Percentiles rank a stretch among this genome's conserved stretches.
phyloP scores from a whole-genome alignment of 192 early-diverging fungal genomes.

The Coemansia sp. region DNA sequence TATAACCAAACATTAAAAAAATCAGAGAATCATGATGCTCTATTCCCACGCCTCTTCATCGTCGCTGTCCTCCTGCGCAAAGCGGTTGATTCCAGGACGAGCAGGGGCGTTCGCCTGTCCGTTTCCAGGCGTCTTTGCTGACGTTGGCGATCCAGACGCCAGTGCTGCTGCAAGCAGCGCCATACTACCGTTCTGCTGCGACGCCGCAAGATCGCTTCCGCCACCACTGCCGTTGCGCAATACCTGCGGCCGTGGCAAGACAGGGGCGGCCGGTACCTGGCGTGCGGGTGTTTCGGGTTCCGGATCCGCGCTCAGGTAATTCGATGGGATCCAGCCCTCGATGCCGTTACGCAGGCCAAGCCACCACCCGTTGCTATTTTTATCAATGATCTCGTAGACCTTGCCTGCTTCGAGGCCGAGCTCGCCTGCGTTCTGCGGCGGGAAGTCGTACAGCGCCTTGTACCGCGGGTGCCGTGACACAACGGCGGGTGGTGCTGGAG shows the following conservation, averaged over 20 bases:
- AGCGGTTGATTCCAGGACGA: slow-evolving; percentile 48
- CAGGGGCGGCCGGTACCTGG: slow-evolving; percentile 15
- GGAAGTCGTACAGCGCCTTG: slow-evolving; percentile 71
- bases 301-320: slow-evolving; percentile 68
- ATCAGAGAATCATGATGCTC: neutral
- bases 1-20: neutral
- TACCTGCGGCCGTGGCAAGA: slow-evolving; percentile 24
- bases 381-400: slow-evolving; percentile 68
- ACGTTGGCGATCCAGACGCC: slow-evolving; percentile 39
- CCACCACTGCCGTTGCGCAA: slow-evolving; percentile 25
- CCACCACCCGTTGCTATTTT: slow-evolving; percentile 64
- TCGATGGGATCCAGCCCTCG: slow-evolving; percentile 80
- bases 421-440: slow-evolving; percentile 62
- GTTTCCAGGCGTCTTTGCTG: slow-evolving; percentile 10
- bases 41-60: slow-evolving; percentile 45
- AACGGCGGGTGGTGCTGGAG: slow-evolving; percentile 59
- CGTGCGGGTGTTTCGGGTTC: slow-evolving; percentile 57
- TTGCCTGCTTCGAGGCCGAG: slow-evolving; percentile 66
- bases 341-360: slow-evolving; percentile 54
- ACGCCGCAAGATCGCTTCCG: neutral
- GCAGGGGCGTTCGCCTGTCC: slow-evolving; percentile 20
- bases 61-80: slow-evolving; percentile 48
- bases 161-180: slow-evolving; percentile 50
- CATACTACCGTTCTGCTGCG: slow-evolving; percentile 35
- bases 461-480: slow-evolving; percentile 56